Evolutionary conservation across 2,329 filamentous ascomycete species (phyloP), one percentile per base, ranked within the genome.

Genomic region (Thielaviopsis ethacetica): DNA sequence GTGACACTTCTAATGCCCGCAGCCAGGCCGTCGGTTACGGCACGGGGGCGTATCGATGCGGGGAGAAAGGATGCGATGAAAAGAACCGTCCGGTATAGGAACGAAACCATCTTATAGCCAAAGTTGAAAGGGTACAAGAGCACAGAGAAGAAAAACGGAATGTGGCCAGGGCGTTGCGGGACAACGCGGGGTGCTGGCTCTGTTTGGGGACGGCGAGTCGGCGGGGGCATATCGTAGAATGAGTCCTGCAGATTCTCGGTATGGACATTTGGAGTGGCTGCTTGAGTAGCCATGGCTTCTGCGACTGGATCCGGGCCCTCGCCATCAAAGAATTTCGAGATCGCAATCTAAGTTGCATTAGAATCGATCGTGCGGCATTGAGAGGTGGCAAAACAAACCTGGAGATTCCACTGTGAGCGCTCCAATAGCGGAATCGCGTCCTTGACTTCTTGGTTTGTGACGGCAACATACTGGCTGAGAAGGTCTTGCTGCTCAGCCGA

Each of bases 281-380:
- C 71, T 62, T 84, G 76, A 7, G 79, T 76, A 54, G 84, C 79
- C 56, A 84, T 78, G 60, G 87, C 87, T 72, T 93, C 88, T 60
- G 86, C 85, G 19, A 91, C 75, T 13, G 82, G 85, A 68, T 95
- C 88, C 54, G 89, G 81, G 3, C 85, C 85, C 72, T 97, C 93
- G 65, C 93, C 93, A 67, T 98, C 93, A 69, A 96, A 98, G 80
- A 97, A 97, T 68, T 94, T 94, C 64, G 93, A 83, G 63, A 98
- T 91, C 60, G 93, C 91, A 66, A 97, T 95, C 85, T 96, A 68
- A 4, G 59, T 15, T 19, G 17, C 21, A 38, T 7, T 21, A 24
- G 13, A 13, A 12, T 47, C 19, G 5, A 9, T 17, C 3, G 30
- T 13, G 12, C n/a, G 34, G 57, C 30, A 34, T 21, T 50, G n/a